Evolutionary conservation across 1,284 basidiomycete genomes (phyloP), one percentile per base, ranked within the genome.

Genomic region (Mycena citricolor): DNA sequence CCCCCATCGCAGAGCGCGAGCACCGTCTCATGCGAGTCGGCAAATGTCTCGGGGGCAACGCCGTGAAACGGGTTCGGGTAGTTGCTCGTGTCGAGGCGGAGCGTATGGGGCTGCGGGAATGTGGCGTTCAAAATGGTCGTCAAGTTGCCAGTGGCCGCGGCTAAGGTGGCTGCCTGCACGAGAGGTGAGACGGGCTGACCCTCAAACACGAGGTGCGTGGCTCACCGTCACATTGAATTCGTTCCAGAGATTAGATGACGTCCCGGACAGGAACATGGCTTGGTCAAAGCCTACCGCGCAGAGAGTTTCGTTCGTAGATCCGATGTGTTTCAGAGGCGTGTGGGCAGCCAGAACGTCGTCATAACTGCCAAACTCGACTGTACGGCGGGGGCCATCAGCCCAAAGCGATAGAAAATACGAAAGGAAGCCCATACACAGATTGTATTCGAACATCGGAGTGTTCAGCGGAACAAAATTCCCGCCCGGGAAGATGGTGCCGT

Each of bases 371-470:
- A 51, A 47, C 30, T 51, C 49, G 19, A 44, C 45, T 48, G 25
- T 16, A 40, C 25, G 17, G 19, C n/a, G n/a, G n/a, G n/a, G 26
- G n/a, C 11, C 26, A 29, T 29, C 11, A 29, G 11, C 11, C 26
- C 26, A 29, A n/a, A 11, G n/a, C n/a, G n/a, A n/a, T n/a, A n/a
- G 13, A 4, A 12, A 4, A n/a, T 16, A 16, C n/a, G 11, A 17
- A 32, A 5, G 24, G 4, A 23, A 23, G 16, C 3, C 20, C 45
- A 20, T 26, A 51, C 49, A 51, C 6, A 48, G 37, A 22, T 51
- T 48, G 26, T 38, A 51, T 31, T 51, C 49, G 7, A 51, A 47
- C 26, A 44, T 48, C n/a, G 45, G 44, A 32, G 41, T 51, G 7
- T 44, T 44, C 4, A 51, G 37, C 13, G 49, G 42, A 19, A 51